Conservation (phyloP, 179 eudicot species). For the Beta corolliflora region DNA sequence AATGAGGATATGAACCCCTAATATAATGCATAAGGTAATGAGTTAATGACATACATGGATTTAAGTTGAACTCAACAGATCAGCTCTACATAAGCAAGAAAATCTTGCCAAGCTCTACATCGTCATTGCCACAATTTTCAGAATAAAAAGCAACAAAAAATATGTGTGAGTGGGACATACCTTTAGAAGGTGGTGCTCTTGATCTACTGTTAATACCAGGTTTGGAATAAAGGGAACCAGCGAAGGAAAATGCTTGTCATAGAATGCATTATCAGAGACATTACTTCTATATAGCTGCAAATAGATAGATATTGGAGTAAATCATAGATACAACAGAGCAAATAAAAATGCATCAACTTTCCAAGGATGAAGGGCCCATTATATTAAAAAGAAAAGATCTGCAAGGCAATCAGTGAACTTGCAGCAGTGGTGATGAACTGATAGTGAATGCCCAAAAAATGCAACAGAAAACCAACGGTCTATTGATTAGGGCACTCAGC, state of each 20-base stretch:
- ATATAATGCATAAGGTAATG: not conserved
- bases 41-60: not conserved
- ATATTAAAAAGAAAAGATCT: not conserved
- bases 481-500: too few species aligned
- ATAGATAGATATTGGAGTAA: slow-evolving; percentile 2
- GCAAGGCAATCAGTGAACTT: too few species aligned
- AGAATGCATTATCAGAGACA: slow-evolving; percentile 42
- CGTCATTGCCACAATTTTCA: not conserved
- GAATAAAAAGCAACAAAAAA: not conserved
- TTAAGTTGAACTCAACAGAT: not conserved
- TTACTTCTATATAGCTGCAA: slow-evolving; percentile 52
- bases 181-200: slow-evolving; percentile 74
- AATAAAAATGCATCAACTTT: not conserved
- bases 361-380: not conserved
- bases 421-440: too few species aligned
- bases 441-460: too few species aligned
- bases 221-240: slow-evolving; percentile 71
- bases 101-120: not conserved
- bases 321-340: not conserved
- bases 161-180: slow-evolving; percentile 33
- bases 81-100: not conserved
- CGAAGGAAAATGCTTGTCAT: slow-evolving; percentile 65
- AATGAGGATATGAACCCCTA: not conserved
- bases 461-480: too few species aligned
- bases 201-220: slow-evolving; percentile 53